A percentile compares a stretch with the other conserved stretches of the same genome.
phyloP scores from a whole-genome alignment of 2,329 filamentous ascomycete genomes.

The Fusarium clavum region DNA sequence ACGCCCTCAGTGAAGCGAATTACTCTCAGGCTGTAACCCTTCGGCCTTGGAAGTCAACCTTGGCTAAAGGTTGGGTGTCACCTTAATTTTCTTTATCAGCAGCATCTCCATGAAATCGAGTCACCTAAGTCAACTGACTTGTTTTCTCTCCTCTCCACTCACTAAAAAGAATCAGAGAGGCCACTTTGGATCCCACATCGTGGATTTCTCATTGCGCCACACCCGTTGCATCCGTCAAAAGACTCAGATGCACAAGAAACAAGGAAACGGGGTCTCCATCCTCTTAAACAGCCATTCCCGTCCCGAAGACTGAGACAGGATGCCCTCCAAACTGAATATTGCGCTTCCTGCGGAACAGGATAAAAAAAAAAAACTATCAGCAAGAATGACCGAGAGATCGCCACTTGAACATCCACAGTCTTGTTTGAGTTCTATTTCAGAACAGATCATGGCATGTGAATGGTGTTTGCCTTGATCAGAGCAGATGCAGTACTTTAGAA shows the following conservation, averaged over 20 bases:
- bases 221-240: slow-evolving; percentile 32
- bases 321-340: slow-evolving; percentile 42
- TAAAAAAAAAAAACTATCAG: slow-evolving; percentile 8
- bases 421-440: slow-evolving; percentile 9
- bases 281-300: slow-evolving; percentile 38
- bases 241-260: slow-evolving; percentile 24
- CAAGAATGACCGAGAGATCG: slow-evolving; percentile 23
- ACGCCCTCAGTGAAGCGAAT: neutral
- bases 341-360: slow-evolving; percentile 34
- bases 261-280: slow-evolving; percentile 22
- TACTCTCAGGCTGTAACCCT: neutral
- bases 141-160: slow-evolving; percentile 16
- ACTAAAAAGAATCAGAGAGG: slow-evolving; percentile 24
- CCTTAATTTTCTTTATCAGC: neutral
- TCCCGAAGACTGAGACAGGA: slow-evolving; percentile 42
- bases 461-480: slow-evolving; percentile 6
- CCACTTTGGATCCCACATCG: slow-evolving; percentile 21
- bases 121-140: slow-evolving; percentile 3
- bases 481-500: slow-evolving; percentile 6
- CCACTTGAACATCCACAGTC: slow-evolving; percentile 31
- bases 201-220: slow-evolving; percentile 34
- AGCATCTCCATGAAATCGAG: neutral
- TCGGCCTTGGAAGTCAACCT: slow-evolving; percentile 16
- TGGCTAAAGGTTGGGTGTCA: slow-evolving; percentile 8
- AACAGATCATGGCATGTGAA: slow-evolving; percentile 25